A percentile compares a stretch with the other conserved stretches of the same genome.
Evolutionary conservation across 352 stramenopile genomes (phyloP).

Genomic region (Phytophthora chlamydospora): DNA sequence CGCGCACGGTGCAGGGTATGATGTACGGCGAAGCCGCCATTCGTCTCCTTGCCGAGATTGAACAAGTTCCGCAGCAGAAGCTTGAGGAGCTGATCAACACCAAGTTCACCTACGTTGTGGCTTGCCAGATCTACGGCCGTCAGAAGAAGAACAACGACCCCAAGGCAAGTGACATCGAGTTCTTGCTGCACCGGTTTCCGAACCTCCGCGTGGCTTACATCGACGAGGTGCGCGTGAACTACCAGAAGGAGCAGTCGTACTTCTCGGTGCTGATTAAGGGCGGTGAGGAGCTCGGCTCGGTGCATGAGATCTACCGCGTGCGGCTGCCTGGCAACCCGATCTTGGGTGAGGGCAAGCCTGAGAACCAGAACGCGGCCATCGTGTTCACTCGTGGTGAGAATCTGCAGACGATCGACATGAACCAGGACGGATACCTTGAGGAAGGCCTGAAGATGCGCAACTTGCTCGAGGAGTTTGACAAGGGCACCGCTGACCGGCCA

Average conservation of each 20-base stretch:
- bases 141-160: conserved; percentile 99
- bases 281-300: conserved; percentile 56
- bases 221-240: conserved; percentile 96
- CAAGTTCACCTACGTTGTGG: conserved; percentile 99
- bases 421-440: conserved; percentile 99
- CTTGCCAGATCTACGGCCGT: conserved; percentile 98
- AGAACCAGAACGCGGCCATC: conserved; percentile 99
- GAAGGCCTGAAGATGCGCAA: conserved; percentile 99
- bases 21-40: conserved; percentile 99
- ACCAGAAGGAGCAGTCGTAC: conserved; percentile 95
- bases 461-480: conserved; percentile 97
- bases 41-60: conserved; percentile 96
- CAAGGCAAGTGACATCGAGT: conserved; percentile 99
- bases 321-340: conserved; percentile 98
- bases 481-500: conserved; percentile 70
- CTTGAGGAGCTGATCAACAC: conserved; percentile 97
- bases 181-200: conserved; percentile 96
- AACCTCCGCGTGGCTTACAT: conserved; percentile 99
- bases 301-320: conserved; percentile 97
- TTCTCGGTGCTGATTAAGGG: conserved; percentile 98
- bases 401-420: conserved; percentile 99
- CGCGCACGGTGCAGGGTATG: conserved; percentile 98
- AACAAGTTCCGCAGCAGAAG: conserved; percentile 88
- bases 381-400: conserved; percentile 98
- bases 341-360: conserved; percentile 98